Conservation (phyloP, 495 filamentous ascomycete genomes). For the Penicillium ucsense region DNA sequence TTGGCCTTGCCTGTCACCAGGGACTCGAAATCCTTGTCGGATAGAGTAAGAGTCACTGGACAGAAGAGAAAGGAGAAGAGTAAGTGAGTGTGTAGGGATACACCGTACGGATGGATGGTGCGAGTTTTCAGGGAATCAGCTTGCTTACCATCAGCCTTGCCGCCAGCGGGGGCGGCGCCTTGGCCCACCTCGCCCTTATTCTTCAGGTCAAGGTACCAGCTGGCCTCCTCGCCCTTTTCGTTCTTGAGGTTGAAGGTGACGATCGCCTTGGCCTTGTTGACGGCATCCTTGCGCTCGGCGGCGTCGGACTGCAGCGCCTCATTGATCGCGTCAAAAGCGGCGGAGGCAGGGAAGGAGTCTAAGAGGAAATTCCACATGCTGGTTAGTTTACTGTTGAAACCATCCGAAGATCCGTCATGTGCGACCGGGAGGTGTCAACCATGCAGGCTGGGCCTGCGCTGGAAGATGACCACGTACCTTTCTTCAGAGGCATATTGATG, state of each 20-base stretch:
- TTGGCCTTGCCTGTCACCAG: slow-evolving; percentile 84
- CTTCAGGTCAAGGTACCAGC: slow-evolving; percentile 95
- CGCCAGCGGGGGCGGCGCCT: slow-evolving; percentile 54
- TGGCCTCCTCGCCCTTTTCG: slow-evolving; percentile 60
- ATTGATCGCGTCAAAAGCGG: slow-evolving; percentile 84
- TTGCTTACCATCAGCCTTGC: slow-evolving; percentile 72
- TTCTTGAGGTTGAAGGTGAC: slow-evolving; percentile 94
- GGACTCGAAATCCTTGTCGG: slow-evolving; percentile 75
- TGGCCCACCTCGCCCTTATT: slow-evolving; percentile 73
- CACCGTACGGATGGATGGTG: not conserved
- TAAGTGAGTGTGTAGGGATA: not conserved
- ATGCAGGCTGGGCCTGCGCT: not conserved
- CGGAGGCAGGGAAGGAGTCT: slow-evolving; percentile 87
- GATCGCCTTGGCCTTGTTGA: slow-evolving; percentile 77
- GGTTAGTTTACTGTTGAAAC: slow-evolving; percentile 4
- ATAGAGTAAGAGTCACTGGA: slow-evolving; percentile 72
- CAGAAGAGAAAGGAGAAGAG: too few relatives aligned
- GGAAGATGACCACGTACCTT: slow-evolving; percentile 42
- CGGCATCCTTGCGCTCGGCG: slow-evolving; percentile 72
- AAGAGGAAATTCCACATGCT: not conserved
- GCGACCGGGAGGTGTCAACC: not conserved
- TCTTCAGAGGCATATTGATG: slow-evolving; percentile 70
- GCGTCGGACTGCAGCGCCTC: slow-evolving; percentile 56
- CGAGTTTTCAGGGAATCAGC: slow-evolving; percentile 12
- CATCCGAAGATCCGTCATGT: not conserved